Percentiles rank a stretch among this genome's conserved stretches.
Conservation (phyloP, 305 asterid species). For the Fraxinus sp. region DNA sequence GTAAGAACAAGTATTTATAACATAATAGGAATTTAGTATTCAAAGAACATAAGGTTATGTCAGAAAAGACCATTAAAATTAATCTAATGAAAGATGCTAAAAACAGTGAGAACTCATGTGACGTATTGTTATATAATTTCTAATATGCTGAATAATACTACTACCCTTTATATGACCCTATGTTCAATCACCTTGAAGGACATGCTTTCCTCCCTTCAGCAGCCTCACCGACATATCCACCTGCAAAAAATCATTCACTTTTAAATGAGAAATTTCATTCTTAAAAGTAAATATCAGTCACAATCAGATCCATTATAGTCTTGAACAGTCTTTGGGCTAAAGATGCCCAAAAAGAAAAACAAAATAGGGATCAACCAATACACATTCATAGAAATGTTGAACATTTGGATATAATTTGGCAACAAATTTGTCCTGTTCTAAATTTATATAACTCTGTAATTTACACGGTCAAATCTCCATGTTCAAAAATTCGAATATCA, state of each 20-base stretch:
- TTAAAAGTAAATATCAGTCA: not conserved
- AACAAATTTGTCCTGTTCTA: not conserved
- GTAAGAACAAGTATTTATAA: constrained; percentile 7
- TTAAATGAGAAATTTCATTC: not conserved
- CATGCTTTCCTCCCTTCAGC: constrained; percentile 64
- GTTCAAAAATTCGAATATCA: not conserved
- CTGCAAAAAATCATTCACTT: constrained; percentile 34
- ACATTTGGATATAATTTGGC: not conserved
- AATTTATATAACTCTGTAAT: not conserved
- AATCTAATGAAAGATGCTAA: not conserved
- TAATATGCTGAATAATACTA: not conserved
- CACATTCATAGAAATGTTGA: not conserved
- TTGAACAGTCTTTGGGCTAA: not conserved
- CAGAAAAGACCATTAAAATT: not conserved
- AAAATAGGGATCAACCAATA: not conserved
- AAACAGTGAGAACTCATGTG: not conserved
- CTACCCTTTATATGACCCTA: not conserved
- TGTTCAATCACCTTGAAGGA: constrained; percentile 54
- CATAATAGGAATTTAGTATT: not conserved
- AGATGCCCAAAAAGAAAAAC: not conserved
- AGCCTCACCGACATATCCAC: constrained; percentile 61
- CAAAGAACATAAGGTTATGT: not conserved
- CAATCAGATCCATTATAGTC: not conserved
- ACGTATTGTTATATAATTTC: not conserved
- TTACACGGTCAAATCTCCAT: not conserved